A percentile compares a stretch with the other conserved stretches of the same genome.
Evolutionary conservation across 371 early-diverging fungal genomes (phyloP).

Genomic region (Massospora cicadina): DNA sequence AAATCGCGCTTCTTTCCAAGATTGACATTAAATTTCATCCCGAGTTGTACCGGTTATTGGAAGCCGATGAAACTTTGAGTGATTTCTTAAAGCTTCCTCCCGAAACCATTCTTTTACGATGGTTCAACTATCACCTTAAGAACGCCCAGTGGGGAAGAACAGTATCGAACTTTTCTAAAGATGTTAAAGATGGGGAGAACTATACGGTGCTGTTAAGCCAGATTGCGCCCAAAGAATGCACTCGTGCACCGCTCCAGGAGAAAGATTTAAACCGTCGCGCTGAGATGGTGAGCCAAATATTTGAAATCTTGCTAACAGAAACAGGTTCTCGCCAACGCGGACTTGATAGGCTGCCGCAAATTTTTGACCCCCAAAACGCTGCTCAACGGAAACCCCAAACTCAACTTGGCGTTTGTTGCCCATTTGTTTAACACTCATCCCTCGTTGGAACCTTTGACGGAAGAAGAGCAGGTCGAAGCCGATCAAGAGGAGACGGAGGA

Average conservation of each 20-base stretch:
- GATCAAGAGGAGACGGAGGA: slow-evolving; percentile 77
- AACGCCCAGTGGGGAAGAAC: slow-evolving; percentile 73
- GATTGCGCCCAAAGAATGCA: slow-evolving; percentile 64
- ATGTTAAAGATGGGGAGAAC: slow-evolving; percentile 87
- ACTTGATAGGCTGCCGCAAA: slow-evolving; percentile 76
- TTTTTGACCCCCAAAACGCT: slow-evolving; percentile 84
- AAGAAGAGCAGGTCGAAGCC: slow-evolving; percentile 62
- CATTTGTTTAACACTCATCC: slow-evolving; percentile 89
- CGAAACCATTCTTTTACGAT: slow-evolving; percentile 85
- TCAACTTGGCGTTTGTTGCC: slow-evolving; percentile 91
- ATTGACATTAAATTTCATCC: slow-evolving; percentile 93
- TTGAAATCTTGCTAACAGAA: neutral
- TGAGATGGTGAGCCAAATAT: slow-evolving; percentile 29
- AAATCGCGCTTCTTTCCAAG: slow-evolving; percentile 82
- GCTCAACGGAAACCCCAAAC: slow-evolving; percentile 84
- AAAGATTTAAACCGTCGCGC: slow-evolving; percentile 61
- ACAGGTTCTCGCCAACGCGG: slow-evolving; percentile 68
- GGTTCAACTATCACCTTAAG: slow-evolving; percentile 95
- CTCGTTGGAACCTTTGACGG: slow-evolving; percentile 72
- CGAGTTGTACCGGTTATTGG: slow-evolving; percentile 84
- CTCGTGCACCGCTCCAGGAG: slow-evolving; percentile 62
- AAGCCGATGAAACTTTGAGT: slow-evolving; percentile 79
- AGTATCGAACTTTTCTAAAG: slow-evolving; percentile 77
- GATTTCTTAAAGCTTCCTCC: slow-evolving; percentile 79
- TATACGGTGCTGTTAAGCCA: slow-evolving; percentile 86